Conservation (phyloP, 192 early-diverging fungal species). For the Backusella australiensis region DNA sequence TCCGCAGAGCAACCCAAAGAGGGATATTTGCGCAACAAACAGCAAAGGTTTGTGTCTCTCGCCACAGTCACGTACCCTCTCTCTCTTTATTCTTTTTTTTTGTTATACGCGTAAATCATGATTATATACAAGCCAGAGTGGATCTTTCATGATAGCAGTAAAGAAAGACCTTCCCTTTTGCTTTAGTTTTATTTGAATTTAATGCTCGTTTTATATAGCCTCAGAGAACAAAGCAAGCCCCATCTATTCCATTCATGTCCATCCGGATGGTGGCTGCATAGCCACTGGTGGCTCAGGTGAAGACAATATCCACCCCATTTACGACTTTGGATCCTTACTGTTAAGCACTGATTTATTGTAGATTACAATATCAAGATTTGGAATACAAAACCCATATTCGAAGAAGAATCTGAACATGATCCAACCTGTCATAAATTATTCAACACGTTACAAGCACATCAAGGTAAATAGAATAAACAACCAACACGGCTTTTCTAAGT, state of each 20-base stretch:
- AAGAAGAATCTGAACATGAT: constrained; percentile 48
- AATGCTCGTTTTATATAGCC: constrained; percentile 21
- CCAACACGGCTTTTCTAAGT: too few relatives aligned
- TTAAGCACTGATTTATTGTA: constrained; percentile 14
- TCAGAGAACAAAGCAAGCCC: constrained; percentile 44
- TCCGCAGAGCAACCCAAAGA: too few relatives aligned
- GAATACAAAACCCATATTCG: constrained; percentile 65
- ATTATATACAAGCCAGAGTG: constrained; percentile 67
- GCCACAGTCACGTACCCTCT: too few relatives aligned
- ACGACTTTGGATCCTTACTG: background rate
- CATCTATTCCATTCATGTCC: constrained; percentile 89
- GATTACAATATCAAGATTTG: constrained; percentile 91
- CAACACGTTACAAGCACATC: constrained; percentile 80
- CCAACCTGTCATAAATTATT: constrained; percentile 58
- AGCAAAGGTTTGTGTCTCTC: too few relatives aligned
- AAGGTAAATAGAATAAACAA: constrained; percentile 47
- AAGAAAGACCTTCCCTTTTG: constrained; percentile 45
- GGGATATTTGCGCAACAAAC: too few relatives aligned
- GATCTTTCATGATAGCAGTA: constrained; percentile 61
- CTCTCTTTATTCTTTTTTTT: background rate
- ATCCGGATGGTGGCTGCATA: constrained; percentile 76
- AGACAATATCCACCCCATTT: background rate
- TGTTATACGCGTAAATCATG: constrained; percentile 43
- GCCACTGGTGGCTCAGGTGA: constrained; percentile 85
- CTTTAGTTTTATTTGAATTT: constrained; percentile 15